Percentiles rank a stretch among this genome's conserved stretches.
Evolutionary conservation across 139 green algal genomes (phyloP).

Genomic region (Tetraselmis chui): DNA sequence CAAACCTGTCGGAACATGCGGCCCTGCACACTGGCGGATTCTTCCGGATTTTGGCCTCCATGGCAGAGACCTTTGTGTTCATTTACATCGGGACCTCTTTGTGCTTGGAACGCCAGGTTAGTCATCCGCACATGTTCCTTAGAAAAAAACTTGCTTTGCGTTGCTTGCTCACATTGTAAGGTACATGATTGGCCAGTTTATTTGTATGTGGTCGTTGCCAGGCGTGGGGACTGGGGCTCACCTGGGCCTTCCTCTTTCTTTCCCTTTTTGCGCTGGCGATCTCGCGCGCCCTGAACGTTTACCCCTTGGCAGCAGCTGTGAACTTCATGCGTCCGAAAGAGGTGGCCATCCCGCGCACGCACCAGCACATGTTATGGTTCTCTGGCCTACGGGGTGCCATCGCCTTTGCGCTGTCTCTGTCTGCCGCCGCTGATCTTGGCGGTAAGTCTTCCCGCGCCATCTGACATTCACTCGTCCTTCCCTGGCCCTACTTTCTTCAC

Average conservation of each 20-base stretch:
- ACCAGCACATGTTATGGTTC: constrained; percentile 56
- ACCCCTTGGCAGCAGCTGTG: constrained; percentile 24
- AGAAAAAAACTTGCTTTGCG: no score
- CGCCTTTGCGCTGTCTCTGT: constrained; percentile 52
- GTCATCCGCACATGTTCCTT: no score
- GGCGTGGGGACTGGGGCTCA: not conserved
- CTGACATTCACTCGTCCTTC: no score
- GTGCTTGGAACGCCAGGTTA: constrained; percentile 30
- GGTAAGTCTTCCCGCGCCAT: constrained; percentile 8
- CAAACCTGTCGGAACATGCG: constrained; percentile 40
- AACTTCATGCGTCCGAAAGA: constrained; percentile 35
- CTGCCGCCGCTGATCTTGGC: constrained; percentile 25
- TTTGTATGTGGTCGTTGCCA: no score
- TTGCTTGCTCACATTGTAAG: no score
- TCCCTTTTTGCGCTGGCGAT: constrained; percentile 35
- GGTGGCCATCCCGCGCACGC: constrained; percentile 20
- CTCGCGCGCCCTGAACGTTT: constrained; percentile 42
- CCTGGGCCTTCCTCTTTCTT: constrained; percentile 12
- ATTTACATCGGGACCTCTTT: constrained; percentile 58
- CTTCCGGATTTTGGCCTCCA: constrained; percentile 43
- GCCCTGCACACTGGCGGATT: constrained; percentile 24
- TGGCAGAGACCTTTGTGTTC: constrained; percentile 78
- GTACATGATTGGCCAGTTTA: no score
- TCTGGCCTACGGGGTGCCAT: constrained; percentile 49
- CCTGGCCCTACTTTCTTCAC: no score